Evolutionary conservation across 2,329 filamentous ascomycete genomes (phyloP).

Genomic region (Ilyonectria destructans): DNA sequence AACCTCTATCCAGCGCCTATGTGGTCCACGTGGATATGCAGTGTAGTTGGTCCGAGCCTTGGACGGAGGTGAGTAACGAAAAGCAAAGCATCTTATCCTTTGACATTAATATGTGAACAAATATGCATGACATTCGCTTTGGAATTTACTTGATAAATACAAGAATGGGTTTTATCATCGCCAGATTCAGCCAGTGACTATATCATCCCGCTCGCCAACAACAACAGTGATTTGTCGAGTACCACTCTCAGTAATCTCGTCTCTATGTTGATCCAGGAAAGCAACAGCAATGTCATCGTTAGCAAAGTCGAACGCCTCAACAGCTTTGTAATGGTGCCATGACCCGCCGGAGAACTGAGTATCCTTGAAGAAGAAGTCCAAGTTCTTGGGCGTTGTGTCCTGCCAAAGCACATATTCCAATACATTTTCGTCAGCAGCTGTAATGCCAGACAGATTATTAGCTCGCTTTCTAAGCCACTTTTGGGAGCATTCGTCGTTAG

Average conservation of each 20-base stretch:
- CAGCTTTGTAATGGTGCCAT: constrained; percentile 10
- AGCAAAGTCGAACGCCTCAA: constrained; percentile 16
- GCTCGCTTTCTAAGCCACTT: constrained; percentile 8
- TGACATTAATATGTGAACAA: too few species aligned
- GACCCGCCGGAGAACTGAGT: constrained; percentile 16
- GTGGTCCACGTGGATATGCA: too few species aligned
- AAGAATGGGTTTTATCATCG: too few species aligned
- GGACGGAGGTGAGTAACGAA: too few species aligned
- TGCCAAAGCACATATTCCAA: constrained; percentile 13
- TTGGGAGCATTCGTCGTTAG: constrained; percentile 7
- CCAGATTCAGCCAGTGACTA: background rate
- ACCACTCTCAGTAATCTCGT: constrained; percentile 4
- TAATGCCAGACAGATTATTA: background rate
- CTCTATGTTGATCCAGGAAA: constrained; percentile 6
- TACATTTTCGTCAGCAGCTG: constrained; percentile 2
- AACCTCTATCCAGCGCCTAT: too few species aligned
- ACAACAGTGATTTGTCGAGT: constrained; percentile 10
- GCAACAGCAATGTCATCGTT: constrained; percentile 6
- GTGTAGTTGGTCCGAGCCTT: too few species aligned
- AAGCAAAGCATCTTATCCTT: too few species aligned
- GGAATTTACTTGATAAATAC: too few species aligned
- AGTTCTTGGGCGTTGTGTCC: constrained; percentile 14
- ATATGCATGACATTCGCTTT: too few species aligned
- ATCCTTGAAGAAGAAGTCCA: constrained; percentile 8
- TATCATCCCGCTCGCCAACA: constrained; percentile 8